Conservation (phyloP, 2,329 filamentous ascomycete genomes). For the Aspergillus thermomutatus region DNA sequence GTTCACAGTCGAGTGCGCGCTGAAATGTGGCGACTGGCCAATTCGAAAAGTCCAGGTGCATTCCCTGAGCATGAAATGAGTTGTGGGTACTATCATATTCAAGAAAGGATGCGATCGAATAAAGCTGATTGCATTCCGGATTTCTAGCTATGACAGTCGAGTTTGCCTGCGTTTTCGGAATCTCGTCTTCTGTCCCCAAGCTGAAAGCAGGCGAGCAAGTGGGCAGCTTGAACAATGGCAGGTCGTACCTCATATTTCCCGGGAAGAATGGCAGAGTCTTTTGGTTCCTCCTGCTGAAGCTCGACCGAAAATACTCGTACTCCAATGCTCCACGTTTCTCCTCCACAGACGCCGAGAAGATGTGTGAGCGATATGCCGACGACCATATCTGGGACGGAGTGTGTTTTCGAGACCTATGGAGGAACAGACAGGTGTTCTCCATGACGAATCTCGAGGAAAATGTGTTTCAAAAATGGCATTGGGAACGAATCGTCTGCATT, state of each 20-base stretch:
- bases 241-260: slow-evolving; percentile 11
- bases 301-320: slow-evolving; percentile 15
- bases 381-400: slow-evolving; percentile 8
- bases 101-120: not conserved
- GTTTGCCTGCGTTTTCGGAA: slow-evolving; percentile 27
- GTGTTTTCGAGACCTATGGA: slow-evolving; percentile 19
- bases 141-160: slow-evolving; percentile 11
- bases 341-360: slow-evolving; percentile 5
- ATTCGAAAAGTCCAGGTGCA: not conserved
- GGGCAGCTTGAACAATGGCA: slow-evolving; percentile 3
- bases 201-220: slow-evolving; percentile 9
- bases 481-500: slow-evolving; percentile 15
- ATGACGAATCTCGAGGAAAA: slow-evolving; percentile 20
- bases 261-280: slow-evolving; percentile 16
- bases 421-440: not conserved
- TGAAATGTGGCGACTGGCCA: slow-evolving; percentile 28
- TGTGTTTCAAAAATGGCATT: slow-evolving; percentile 18
- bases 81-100: not conserved
- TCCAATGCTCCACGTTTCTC: slow-evolving; percentile 15
- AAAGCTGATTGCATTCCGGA: not conserved
- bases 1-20: slow-evolving; percentile 37
- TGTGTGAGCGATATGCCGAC: not conserved
- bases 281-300: slow-evolving; percentile 23
- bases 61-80: not conserved
- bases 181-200: slow-evolving; percentile 11